Base-by-base conservation (phyloP, 495 filamentous ascomycete genomes). In the Amniculicola lignicola region DNA sequence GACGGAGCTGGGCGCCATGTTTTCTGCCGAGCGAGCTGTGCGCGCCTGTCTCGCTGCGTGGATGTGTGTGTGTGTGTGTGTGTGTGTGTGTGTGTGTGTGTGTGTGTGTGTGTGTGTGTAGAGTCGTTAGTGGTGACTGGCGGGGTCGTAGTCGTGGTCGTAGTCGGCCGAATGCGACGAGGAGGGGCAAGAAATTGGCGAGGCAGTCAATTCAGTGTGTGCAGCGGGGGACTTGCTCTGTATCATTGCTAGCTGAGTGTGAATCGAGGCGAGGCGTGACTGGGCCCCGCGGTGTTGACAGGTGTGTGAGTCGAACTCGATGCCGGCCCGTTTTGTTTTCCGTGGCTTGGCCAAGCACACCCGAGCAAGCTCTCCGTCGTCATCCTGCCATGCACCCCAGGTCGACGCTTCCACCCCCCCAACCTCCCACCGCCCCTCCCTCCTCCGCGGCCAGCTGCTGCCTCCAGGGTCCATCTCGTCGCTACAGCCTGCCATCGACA, bases 1-100 rank as follows among this genome's bases (percentile, higher is more conserved):
- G 3, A 39, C 51, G n/a, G 44, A 43, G 15, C 37, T 44, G 45
- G 41, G 51, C 6, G 44, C 28, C 58, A 61, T 61, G 0, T 53
- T 41, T 40, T 22, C 40, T 1, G 12, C 9, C n/a, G n/a, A n/a
- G 16, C 6, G 29, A 33, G 29, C 29, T 33, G 29, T 33, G 29
- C n/a, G 29, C 29, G 29, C 29, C 7, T n/a, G n/a, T n/a, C n/a
- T n/a, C n/a, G n/a, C n/a, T n/a, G n/a, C n/a, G n/a, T n/a, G n/a
- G n/a, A n/a, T n/a, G n/a, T n/a, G n/a, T n/a, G n/a, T n/a, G n/a
- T 15, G 16, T 4, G 19, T 50, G 27, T 37, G 16, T n/a, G n/a
- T n/a, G n/a, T n/a, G n/a, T n/a, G n/a, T n/a, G n/a, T n/a, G n/a
- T n/a, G n/a, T n/a, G n/a, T n/a, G n/a, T n/a, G n/a, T n/a, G n/a